A percentile compares a stretch with the other conserved stretches of the same genome.
phyloP scores from a whole-genome alignment of 495 filamentous ascomycete genomes.

The Xylaria intraflava region DNA sequence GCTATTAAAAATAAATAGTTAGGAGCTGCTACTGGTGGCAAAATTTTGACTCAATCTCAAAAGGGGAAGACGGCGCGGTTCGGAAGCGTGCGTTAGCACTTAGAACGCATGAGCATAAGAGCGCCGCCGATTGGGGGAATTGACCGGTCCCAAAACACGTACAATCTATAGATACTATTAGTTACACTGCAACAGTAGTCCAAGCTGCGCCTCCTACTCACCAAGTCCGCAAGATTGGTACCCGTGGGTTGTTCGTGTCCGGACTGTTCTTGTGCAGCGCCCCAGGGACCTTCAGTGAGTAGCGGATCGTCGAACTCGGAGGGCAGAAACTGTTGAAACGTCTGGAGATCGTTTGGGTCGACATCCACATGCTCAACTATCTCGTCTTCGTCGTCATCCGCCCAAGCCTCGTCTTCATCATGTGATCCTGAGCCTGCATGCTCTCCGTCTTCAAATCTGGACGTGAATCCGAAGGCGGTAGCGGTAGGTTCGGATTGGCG shows the following conservation, averaged over 20 bases:
- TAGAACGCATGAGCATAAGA: neutral
- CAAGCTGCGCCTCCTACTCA: neutral
- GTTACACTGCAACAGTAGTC: neutral
- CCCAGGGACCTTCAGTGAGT: constrained; percentile 41
- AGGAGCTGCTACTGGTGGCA: neutral
- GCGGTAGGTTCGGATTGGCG: constrained; percentile 15
- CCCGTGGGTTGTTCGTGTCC: constrained; percentile 46
- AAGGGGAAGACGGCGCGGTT: neutral
- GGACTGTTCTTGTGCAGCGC: constrained; percentile 26
- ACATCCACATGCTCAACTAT: constrained; percentile 72
- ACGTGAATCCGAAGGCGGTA: constrained; percentile 41
- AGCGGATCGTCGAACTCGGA: constrained; percentile 45
- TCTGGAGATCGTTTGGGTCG: constrained; percentile 80
- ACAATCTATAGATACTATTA: constrained; percentile 40
- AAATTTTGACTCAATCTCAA: neutral
- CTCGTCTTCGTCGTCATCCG: constrained; percentile 71
- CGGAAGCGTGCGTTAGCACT: neutral
- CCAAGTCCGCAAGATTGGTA: constrained; percentile 79
- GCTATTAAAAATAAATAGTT: constrained; percentile 5
- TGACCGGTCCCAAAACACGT: neutral
- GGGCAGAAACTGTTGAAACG: constrained; percentile 85
- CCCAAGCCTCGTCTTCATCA: constrained; percentile 52
- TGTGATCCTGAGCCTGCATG: constrained; percentile 34
- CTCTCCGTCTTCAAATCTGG: constrained; percentile 28
- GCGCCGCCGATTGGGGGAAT: neutral